These are phyloP conservation scores for Citrus australasica DNA, from an alignment of 345 rosid species.

Conservation along the genomic window DNA sequence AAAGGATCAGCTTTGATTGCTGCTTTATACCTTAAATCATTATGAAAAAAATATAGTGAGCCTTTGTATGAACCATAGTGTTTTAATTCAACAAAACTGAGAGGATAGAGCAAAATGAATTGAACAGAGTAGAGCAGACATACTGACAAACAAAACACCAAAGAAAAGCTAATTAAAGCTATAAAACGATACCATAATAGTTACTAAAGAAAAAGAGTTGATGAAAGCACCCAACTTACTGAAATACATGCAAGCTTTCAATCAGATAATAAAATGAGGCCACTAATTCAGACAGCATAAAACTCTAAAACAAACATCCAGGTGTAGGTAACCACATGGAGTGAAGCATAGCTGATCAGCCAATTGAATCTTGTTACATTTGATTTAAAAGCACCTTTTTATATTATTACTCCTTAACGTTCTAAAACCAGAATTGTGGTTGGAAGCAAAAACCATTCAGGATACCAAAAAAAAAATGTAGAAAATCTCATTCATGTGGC, in stretches of 20 bases:
- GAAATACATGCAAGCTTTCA: neutral
- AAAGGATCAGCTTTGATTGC: conserved; percentile 97
- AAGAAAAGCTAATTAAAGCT: neutral
- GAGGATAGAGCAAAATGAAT: neutral
- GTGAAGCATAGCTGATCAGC: neutral
- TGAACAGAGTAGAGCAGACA: neutral
- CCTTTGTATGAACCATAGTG: neutral
- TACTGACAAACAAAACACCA: neutral
- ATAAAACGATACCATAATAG: neutral
- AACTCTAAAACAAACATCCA: neutral
- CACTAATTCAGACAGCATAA: neutral
- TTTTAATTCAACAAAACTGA: neutral
- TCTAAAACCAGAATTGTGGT: neutral
- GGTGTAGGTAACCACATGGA: neutral
- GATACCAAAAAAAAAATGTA: neutral
- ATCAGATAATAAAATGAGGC: neutral
- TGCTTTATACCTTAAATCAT: conserved; percentile 78
- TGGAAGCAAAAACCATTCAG: neutral
- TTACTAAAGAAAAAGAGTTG: neutral
- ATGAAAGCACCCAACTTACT: neutral
- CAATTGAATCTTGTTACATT: neutral
- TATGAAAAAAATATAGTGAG: conserved; percentile 16
- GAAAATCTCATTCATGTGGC: neutral
- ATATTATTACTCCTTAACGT: neutral
- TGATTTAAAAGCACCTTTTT: neutral